Evolutionary conservation across 1,284 basidiomycete genomes (phyloP).

Genomic region (Meira miltonrushii): DNA sequence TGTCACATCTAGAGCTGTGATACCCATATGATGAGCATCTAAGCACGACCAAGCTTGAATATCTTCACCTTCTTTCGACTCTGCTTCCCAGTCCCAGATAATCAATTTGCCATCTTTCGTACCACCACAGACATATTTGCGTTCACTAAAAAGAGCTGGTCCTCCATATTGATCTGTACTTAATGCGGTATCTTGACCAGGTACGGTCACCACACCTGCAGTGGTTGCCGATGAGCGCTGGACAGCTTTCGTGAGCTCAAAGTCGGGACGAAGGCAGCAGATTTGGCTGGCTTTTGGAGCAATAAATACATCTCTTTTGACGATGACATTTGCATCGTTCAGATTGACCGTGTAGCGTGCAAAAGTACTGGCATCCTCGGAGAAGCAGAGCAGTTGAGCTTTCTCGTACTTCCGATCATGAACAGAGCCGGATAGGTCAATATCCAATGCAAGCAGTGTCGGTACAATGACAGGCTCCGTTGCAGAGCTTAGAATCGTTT

Average conservation of each 20-base stretch:
- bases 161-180: neutral
- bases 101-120: constrained; percentile 38
- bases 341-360: neutral
- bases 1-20: constrained; percentile 40
- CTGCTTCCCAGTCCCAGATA: constrained; percentile 28
- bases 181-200: too few relatives aligned
- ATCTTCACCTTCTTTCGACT: neutral
- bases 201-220: too few relatives aligned
- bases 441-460: neutral
- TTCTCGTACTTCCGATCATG: neutral
- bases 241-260: constrained; percentile 17
- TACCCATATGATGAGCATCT: constrained; percentile 32
- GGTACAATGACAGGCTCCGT: neutral
- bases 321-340: neutral
- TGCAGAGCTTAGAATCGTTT: neutral
- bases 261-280: constrained; percentile 36
- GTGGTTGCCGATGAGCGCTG: too few relatives aligned
- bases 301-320: constrained; percentile 32
- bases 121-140: constrained; percentile 41
- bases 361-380: neutral
- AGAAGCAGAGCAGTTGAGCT: constrained; percentile 2
- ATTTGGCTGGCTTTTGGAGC: constrained; percentile 32
- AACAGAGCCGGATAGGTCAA: neutral
- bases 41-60: constrained; percentile 56
- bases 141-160: constrained; percentile 30